Base-by-base conservation (phyloP, 2,329 filamentous ascomycete genomes). In the Gnomoniopsis smithogilvyi region DNA sequence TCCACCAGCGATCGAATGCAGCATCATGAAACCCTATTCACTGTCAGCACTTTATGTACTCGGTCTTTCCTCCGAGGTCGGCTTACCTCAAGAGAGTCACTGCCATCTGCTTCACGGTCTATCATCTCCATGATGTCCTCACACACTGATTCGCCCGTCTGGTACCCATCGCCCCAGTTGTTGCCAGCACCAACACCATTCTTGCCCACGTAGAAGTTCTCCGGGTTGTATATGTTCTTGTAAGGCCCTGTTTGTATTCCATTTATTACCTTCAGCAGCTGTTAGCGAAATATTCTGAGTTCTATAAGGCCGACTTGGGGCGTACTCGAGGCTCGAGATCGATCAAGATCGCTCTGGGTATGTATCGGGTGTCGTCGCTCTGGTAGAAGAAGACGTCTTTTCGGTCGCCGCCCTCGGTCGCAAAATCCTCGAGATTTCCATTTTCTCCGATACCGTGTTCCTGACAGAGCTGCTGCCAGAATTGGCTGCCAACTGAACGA, bases 331-430 rank as follows among this genome's bases (percentile, higher is more conserved):
- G 95, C 75, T 99, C 95, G 43, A 99, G 80, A 72, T 99, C 95
- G 64, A 99, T 89, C 54, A 99, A 80, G 68, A 99, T 98, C 51
- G 95, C 94, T 71, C 95, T 86, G 12, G 95, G 95, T 66, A 99
- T 98, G 76, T 99, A 99, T 78, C 95, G 86, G 60, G 95, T 99
- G 73, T 99, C 95, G 80, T 99, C 95, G 71, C 93, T 98, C 82
- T 96, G 94, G 79, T 98, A 99, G 83, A 96, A 98, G 78, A 98
- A 98, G 62, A 99, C 95, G 76, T 99, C 95, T 74, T 99, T 99
- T 67, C 95, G 89, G 77, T 99, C 95, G 66, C 94, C 93, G 70
- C 95, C 95, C 75, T 98, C 95, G 52, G 92, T 97, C 70, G 95
- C 95, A 78, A 97, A 97, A 74, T 97, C 93, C 73, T 97, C 93